phyloP scores from a whole-genome alignment of 2,329 filamentous ascomycete genomes.

The Pseudocercospora fijiensis region DNA sequence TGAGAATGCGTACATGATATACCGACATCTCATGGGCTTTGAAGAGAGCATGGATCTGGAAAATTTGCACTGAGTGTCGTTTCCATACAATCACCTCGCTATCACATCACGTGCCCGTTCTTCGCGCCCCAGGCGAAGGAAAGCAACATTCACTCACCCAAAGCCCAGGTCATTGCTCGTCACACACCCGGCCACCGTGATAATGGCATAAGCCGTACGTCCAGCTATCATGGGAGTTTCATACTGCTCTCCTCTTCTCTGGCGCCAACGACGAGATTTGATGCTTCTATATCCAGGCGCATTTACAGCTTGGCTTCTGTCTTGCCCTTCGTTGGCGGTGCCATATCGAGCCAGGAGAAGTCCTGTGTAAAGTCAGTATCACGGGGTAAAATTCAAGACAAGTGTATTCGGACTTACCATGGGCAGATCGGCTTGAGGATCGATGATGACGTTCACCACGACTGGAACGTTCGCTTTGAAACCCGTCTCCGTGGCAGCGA shows the following conservation, averaged over 20 bases:
- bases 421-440: conserved; percentile 37
- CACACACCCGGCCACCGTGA: background rate
- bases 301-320: conserved; percentile 24
- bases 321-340: conserved; percentile 28
- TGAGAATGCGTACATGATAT: too few species aligned
- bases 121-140: too few species aligned
- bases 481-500: conserved; percentile 51
- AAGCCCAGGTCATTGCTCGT: background rate
- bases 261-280: background rate
- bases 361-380: conserved; percentile 27
- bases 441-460: conserved; percentile 58
- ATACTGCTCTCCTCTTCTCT: background rate
- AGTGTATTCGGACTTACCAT: conserved; percentile 27
- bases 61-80: too few species aligned
- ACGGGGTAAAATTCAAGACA: background rate
- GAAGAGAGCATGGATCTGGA: too few species aligned
- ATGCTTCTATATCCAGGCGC: background rate
- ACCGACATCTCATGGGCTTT: too few species aligned
- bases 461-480: conserved; percentile 51
- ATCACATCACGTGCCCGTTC: too few species aligned
- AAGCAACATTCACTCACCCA: background rate
- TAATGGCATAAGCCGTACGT: background rate
- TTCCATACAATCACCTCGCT: too few species aligned
- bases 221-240: background rate
- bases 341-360: conserved; percentile 37